Base-by-base conservation (phyloP, 225 moss, liverwort and hornwort genomes). In the Pleurozium schreberi region DNA sequence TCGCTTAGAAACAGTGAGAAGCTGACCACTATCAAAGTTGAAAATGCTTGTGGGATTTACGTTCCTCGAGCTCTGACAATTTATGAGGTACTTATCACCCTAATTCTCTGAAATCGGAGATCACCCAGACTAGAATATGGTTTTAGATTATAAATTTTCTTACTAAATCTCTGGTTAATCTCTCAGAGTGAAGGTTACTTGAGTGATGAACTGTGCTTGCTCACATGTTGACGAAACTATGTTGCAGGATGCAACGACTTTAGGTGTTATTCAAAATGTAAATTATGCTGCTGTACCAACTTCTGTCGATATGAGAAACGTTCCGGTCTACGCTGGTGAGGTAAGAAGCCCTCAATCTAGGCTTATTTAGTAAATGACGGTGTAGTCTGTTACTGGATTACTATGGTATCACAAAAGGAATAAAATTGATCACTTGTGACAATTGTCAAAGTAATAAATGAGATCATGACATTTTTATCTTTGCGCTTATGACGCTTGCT, bases 31-130 rank as follows among this genome's bases (percentile, higher is more conserved):
- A 40, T 67, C 17, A 83, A 71, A 45, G 70, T 86, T 68, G 91
- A 89, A 85, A 81, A 89, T 87, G 89, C 87, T 65, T 91, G 89
- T 84, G 88, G 89, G 36, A 79, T 89, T 45, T 91, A 87, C 81
- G 7, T 58, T 62, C 89, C 89, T 89, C 89, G 87, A 87, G 87
- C 91, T 67, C 60, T 89, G 84, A 87, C 50, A 42, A 65, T 89
- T 73, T 87, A 84, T 59, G 80, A 87, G 89, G 91, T 91, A 87
- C 71, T 62, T 58, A 14, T 86, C 60, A 42, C 49, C 53, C 43
- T 17, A 14, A 52, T 42, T 52, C 47, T 67, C 28, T 28, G 30
- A 6, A 55, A 5, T 58, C 40, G 42, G 49, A 68, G 75, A 66
- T 49, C 36, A 31, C 69, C 47, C 9, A 50, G 26, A 49, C 33